Base-by-base conservation (phyloP, 345 rosid species). In the Pelargonium nanum region DNA sequence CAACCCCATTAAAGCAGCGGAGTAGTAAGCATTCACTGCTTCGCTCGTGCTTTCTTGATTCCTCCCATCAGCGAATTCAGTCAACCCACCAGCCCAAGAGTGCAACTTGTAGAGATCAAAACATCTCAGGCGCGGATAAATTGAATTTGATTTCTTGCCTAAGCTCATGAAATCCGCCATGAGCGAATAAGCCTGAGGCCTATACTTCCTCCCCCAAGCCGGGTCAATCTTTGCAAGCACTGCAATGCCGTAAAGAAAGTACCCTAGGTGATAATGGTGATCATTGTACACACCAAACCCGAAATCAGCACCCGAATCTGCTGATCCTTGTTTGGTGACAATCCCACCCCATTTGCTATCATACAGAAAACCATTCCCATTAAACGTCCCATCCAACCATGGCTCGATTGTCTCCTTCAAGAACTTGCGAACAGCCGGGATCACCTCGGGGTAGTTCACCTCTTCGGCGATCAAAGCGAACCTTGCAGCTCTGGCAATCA, bases 61-160 rank as follows among this genome's bases (percentile, higher is more conserved):
- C 74, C 99, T 65, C 28, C 99, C 97, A 65, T 93, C 97, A 0
- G 85, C 85, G 22, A 87, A 89, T 76, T 87, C 97, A 5, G 90
- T 89, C 65, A 93, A 69, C 50, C 99, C 97, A 51, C 94, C 88
- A 13, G 97, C 99, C 97, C 97, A 93, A 24, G 99, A 93, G 69
- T 93, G 99, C 64, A 93, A 72, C 65, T 87, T 93, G 52, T 85
- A 93, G 62, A 93, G 62, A 75, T 93, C 97, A 60, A 93, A 93
- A 56, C 96, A 89, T 65, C 96, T 78, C 79, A 93, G 57, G 20
- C 97, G 85, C 0, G 96, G 77, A 65, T 85, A 93, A 54, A 40
- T 75, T 0, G 86, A 84, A 64, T 73, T 71, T 6, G 79, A 77
- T 56, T 72, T 25, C 56, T 70, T 80, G n/a, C 88, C 83, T 57